Percentiles rank a stretch among this genome's conserved stretches.
These are phyloP conservation scores for Trichoderma asperelloides DNA, from an alignment of 495 filamentous ascomycete species.

Conservation along the genomic window DNA sequence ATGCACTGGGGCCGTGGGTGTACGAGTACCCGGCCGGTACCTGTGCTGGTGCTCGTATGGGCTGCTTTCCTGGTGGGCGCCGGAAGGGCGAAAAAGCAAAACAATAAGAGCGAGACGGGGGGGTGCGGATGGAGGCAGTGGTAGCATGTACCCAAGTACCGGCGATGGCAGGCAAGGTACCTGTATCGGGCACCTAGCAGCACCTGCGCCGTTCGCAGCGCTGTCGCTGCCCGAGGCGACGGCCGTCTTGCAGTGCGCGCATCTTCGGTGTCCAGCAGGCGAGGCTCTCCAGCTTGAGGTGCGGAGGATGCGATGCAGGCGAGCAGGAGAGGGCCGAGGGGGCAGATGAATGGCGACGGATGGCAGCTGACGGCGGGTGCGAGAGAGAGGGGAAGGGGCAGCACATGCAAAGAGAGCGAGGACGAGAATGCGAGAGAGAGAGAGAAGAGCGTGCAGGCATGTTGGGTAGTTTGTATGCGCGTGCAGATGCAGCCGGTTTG, in stretches of 20 bases:
- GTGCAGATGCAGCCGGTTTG: neutral
- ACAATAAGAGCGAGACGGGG: neutral
- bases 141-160: neutral
- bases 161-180: neutral
- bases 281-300: neutral
- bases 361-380: neutral
- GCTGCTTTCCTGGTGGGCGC: neutral
- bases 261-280: neutral
- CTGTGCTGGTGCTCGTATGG: neutral
- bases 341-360: neutral
- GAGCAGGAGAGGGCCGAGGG: neutral
- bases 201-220: neutral
- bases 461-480: neutral
- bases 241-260: neutral
- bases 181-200: neutral
- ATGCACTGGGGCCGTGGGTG: conserved; percentile 6
- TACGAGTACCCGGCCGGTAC: neutral
- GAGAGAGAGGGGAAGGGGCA: neutral
- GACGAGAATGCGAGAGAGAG: neutral
- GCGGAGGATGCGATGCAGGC: neutral
- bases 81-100: neutral
- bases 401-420: neutral
- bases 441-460: neutral
- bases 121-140: conserved; percentile 1
- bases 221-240: neutral